Percentiles rank a stretch among this genome's conserved stretches.
Evolutionary conservation across 345 rosid species (phyloP).

Genomic region (Populus davidiana): DNA sequence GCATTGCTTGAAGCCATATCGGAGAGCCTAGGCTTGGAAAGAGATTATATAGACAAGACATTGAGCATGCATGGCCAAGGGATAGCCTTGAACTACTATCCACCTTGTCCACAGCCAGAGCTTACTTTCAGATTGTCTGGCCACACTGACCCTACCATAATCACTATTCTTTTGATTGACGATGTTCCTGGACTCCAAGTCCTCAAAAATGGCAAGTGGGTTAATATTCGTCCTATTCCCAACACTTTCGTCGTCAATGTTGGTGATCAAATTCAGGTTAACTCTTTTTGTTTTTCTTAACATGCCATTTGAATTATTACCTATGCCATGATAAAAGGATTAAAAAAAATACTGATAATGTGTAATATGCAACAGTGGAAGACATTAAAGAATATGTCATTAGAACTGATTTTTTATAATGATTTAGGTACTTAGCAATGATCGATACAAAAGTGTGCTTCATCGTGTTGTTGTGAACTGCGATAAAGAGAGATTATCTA

Average conservation of each 20-base stretch:
- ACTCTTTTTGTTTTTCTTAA: no score
- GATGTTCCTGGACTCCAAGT: slow-evolving; percentile 72
- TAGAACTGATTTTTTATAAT: neutral
- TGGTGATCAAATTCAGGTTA: slow-evolving; percentile 77
- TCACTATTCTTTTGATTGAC: slow-evolving; percentile 74
- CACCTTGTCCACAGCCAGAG: slow-evolving; percentile 74
- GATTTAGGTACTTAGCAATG: slow-evolving; percentile 48
- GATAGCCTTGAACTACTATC: slow-evolving; percentile 82
- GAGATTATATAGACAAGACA: slow-evolving; percentile 34
- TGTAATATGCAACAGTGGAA: no score
- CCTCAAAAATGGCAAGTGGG: slow-evolving; percentile 58
- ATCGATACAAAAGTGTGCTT: slow-evolving; percentile 50
- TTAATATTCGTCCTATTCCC: slow-evolving; percentile 57
- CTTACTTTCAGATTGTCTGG: slow-evolving; percentile 67
- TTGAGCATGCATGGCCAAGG: slow-evolving; percentile 65
- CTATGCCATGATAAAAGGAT: no score
- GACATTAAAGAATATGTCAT: no score
- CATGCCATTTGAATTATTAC: no score
- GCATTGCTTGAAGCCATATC: slow-evolving; percentile 64
- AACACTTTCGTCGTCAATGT: slow-evolving; percentile 62
- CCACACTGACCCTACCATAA: slow-evolving; percentile 63
- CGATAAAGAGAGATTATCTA: slow-evolving; percentile 42
- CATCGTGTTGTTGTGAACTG: slow-evolving; percentile 55
- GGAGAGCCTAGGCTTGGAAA: slow-evolving; percentile 64
- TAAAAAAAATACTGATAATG: no score